phyloP scores from a whole-genome alignment of 345 rosid species.

The Iberis pinnata region DNA sequence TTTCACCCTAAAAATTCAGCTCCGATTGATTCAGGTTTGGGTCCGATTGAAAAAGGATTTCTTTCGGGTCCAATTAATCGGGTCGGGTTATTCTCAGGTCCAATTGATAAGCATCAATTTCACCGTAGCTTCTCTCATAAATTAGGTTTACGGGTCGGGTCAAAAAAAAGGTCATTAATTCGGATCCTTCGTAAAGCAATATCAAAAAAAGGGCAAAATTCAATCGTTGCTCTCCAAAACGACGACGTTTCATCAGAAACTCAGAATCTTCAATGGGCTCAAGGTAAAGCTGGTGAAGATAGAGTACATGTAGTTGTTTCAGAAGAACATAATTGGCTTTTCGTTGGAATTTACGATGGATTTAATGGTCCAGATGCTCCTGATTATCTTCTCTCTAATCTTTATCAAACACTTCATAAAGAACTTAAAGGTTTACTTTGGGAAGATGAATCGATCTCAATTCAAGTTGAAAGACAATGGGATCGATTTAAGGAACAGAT shows the following conservation, averaged over 20 bases:
- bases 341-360: conserved; percentile 89
- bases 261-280: conserved; percentile 89
- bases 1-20: conserved; percentile 64
- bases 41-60: conserved; percentile 68
- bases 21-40: conserved; percentile 55
- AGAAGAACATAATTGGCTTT: conserved; percentile 82
- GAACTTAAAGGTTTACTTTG: conserved; percentile 82
- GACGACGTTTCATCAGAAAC: conserved; percentile 51
- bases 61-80: conserved; percentile 82
- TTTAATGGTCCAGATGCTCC: conserved; percentile 96
- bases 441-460: too few relatives aligned
- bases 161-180: conserved; percentile 50
- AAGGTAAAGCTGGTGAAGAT: conserved; percentile 95
- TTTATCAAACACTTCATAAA: conserved; percentile 51
- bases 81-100: conserved; percentile 41
- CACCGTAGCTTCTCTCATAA: conserved; percentile 74
- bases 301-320: conserved; percentile 86
- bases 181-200: conserved; percentile 55
- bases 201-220: conserved; percentile 66
- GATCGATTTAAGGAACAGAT: conserved; percentile 51
- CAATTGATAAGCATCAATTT: conserved; percentile 50
- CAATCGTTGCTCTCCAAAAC: conserved; percentile 67
- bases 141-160: conserved; percentile 42
- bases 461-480: too few relatives aligned
- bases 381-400: conserved; percentile 59